A percentile compares a stretch with the other conserved stretches of the same genome.
phyloP scores from a whole-genome alignment of 129 eudicot genomes.

The Oenanthe sinensis region DNA sequence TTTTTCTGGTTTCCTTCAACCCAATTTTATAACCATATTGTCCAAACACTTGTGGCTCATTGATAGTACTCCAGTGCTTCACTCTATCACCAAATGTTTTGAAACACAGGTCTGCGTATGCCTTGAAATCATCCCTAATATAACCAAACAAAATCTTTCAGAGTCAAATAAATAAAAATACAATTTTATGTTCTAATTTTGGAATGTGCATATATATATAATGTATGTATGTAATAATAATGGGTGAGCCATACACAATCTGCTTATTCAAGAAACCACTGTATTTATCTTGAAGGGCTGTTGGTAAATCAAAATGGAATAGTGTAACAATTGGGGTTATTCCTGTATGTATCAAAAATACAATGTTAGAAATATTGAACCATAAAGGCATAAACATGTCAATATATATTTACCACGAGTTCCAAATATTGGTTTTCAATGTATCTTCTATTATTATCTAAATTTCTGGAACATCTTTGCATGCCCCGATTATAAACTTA shows the following conservation, averaged over 20 bases:
- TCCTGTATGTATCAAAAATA: neutral
- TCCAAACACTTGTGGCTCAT: conserved; percentile 18
- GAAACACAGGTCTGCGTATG: conserved; percentile 14
- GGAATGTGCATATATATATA: neutral
- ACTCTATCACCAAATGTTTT: conserved; percentile 15
- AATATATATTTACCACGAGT: too few species aligned
- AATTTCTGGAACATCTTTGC: too few species aligned
- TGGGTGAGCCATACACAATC: conserved; percentile 7
- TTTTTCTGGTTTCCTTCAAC: neutral
- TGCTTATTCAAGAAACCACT: conserved; percentile 9
- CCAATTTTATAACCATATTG: conserved; percentile 12
- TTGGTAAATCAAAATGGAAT: conserved; percentile 12
- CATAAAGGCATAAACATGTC: too few species aligned
- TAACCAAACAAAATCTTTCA: neutral
- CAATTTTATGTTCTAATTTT: neutral
- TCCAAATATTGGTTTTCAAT: too few species aligned
- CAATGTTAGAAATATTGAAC: neutral
- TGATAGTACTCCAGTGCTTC: conserved; percentile 13
- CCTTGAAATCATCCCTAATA: conserved; percentile 14
- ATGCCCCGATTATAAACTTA: too few species aligned
- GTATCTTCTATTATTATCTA: too few species aligned
- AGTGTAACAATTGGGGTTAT: conserved; percentile 15
- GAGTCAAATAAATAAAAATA: neutral
- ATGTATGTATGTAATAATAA: neutral
- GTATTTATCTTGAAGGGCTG: conserved; percentile 13